Conservation (phyloP, 2,329 filamentous ascomycete genomes). For the Ophiostoma sp. region DNA sequence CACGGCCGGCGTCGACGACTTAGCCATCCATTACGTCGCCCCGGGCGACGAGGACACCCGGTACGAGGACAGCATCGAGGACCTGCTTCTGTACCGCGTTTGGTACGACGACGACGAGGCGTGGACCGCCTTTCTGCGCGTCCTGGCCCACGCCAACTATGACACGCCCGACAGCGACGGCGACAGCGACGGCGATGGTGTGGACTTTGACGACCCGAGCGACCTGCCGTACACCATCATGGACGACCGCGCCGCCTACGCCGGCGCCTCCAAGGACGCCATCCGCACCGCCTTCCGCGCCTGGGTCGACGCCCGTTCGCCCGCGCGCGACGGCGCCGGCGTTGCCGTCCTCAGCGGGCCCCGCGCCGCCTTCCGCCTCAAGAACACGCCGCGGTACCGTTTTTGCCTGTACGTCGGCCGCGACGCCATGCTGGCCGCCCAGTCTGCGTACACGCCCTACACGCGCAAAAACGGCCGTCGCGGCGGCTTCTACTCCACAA, state of each 20-base stretch:
- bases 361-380: too few relatives aligned
- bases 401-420: too few relatives aligned
- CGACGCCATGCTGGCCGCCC: too few relatives aligned
- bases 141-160: neutral
- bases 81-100: neutral
- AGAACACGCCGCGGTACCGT: too few relatives aligned
- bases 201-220: neutral
- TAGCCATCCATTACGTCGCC: too few relatives aligned
- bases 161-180: neutral
- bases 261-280: neutral
- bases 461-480: too few relatives aligned
- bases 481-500: too few relatives aligned
- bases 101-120: neutral
- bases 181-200: neutral
- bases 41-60: too few relatives aligned
- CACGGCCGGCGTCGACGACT: too few relatives aligned
- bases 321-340: too few relatives aligned
- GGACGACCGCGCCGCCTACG: neutral
- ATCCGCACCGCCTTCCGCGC: neutral
- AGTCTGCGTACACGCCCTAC: too few relatives aligned
- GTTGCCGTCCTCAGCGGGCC: too few relatives aligned
- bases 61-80: neutral
- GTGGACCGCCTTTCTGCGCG: neutral
- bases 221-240: neutral
- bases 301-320: neutral